Percentiles rank a stretch among this genome's conserved stretches.
These are phyloP conservation scores for Berkeleyomyces basicola DNA, from an alignment of 2,329 filamentous ascomycete genomes.

Conservation along the genomic window DNA sequence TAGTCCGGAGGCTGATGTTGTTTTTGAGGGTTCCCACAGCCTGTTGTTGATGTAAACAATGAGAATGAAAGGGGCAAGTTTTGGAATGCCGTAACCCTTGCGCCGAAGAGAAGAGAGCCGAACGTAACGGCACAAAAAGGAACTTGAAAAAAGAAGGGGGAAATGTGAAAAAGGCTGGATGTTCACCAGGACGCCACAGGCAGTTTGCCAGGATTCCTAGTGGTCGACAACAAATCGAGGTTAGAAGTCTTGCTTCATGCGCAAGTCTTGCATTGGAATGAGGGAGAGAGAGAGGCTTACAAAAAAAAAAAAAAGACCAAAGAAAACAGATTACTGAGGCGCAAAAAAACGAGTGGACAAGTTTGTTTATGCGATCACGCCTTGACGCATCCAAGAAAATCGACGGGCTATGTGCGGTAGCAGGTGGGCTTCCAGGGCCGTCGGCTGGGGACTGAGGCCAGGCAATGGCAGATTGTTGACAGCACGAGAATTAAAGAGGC, in stretches of 20 bases:
- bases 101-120: background rate
- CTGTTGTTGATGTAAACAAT: background rate
- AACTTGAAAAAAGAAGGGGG: constrained; percentile 3
- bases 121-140: constrained; percentile 3
- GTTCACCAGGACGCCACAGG: background rate
- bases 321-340: background rate
- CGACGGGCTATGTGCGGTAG: too few species aligned
- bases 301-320: background rate
- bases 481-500: background rate
- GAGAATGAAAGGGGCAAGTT: constrained; percentile 6
- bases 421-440: background rate
- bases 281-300: background rate
- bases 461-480: background rate
- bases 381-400: too few species aligned
- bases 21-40: background rate
- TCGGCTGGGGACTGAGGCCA: background rate
- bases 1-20: background rate
- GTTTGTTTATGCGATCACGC: background rate
- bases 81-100: constrained; percentile 7
- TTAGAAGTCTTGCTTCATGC: background rate
- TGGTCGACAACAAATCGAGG: background rate
- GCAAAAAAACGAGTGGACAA: background rate
- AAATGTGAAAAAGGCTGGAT: constrained; percentile 5
- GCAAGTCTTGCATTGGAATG: background rate
- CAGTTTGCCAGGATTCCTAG: background rate